Evolutionary conservation across 495 filamentous ascomycete genomes (phyloP), one percentile per base, ranked within the genome.

Genomic region (Bacidia gigantensis): DNA sequence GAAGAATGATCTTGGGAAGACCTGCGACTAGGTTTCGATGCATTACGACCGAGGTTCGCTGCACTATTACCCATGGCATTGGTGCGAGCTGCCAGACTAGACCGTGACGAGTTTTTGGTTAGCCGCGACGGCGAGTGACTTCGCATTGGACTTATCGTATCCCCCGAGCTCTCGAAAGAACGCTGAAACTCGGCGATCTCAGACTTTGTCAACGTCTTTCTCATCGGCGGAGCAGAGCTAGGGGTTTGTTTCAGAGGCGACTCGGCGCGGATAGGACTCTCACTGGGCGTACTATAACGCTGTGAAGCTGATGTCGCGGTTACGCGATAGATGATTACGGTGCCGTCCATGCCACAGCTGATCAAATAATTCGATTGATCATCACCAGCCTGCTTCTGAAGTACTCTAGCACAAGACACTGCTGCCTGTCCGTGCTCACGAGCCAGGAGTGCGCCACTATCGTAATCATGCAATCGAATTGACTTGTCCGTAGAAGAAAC

Each of bases 401-500:
- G 58, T 11, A 96, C 63, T n/a, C 79, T 72, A 35, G 89, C 75
- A 61, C 84, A 89, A 40, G 86, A 92, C 40, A 97, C 82, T 40
- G 87, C 84, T 0, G 87, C 93, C 61, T 98, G 92, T 12, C 92
- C 93, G 74, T 87, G 95, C 65, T 95, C 92, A 35, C 86, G 81
- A 23, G 86, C 82, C 49, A 96, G 67, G 55, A 98, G 80, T 22
- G 70, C 63, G 12, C 89, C 90, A 39, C 76, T 75, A 43, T 83
- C 80, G 14, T 80, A 69, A 56, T 93, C 85, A 62, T 98, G 97
- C 2, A 97, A 68, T 20, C 92, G 74, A 52, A 98, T 81, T 5
- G 92, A 96, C 61, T 95, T 97, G 64, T 98, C 92, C 2, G 85
- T 93, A 56, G 85, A 87, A 5, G 93, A 95, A 22, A 93, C 73